Base-by-base conservation (phyloP, 23 red algal species). In the Gracilaria caudata region DNA sequence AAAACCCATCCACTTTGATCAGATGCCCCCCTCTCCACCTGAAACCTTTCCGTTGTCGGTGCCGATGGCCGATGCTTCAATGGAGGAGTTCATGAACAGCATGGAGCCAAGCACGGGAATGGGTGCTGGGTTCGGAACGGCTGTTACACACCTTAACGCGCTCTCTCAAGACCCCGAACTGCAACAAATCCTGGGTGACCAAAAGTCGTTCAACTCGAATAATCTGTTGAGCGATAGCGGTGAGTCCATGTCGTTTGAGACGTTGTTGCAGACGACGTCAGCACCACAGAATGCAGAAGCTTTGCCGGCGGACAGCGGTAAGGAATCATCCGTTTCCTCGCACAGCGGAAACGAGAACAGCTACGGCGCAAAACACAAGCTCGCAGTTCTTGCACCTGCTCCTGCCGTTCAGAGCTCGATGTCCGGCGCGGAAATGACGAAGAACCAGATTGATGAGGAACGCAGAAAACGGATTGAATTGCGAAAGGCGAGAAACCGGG, bases 401-500 rank as follows among this genome's bases (percentile, higher is more conserved):
- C 70, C 38, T 3, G 13, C 23, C 0, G 40, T 26, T 0, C 70
- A 75, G 43, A 38, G 70, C 70, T 21, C 70, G 43, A 2, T 29
- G 0, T 25, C 70, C 38, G 70, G 38, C 0, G 70, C 70, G 21
- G 70, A 75, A 12, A 17, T 2, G 70, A 47, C 70, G 7, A 75
- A 75, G 24, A 47, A 5, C 4, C 70, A 75, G 7, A 75, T 75
- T 21, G 70, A 75, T 45, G 70, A 75, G 25, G 70, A 75, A 26
- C 20, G 70, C 7, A 75, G 70, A 75, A 43, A 29, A 29, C 70
- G 70, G 43, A 29, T 75, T 43, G 70, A 75, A 47, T 24, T 45
- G 40, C 70, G 70, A 37, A 86, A 72, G 65, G 64, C 63, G 21
- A 68, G 65, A 26, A 86, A 86, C 39, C n/a, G 82, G 11, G 82